A percentile compares a stretch with the other conserved stretches of the same genome.
These are phyloP conservation scores for Didymella exigua DNA, from an alignment of 2,329 filamentous ascomycete genomes.

Conservation along the genomic window DNA sequence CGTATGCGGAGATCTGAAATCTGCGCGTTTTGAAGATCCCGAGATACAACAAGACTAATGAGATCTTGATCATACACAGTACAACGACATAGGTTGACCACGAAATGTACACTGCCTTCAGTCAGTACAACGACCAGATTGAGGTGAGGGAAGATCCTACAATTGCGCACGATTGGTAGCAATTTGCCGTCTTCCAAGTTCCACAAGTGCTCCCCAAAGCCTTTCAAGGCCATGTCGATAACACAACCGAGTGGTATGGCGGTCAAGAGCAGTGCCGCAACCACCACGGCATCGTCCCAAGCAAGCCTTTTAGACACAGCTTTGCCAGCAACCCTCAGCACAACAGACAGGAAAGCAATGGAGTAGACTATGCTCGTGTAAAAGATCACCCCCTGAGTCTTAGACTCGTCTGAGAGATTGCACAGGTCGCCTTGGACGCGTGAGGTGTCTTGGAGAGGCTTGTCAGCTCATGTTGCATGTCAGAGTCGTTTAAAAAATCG, in stretches of 20 bases:
- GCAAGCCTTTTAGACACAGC: conserved; percentile 19
- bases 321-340: conserved; percentile 18
- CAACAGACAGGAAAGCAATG: conserved; percentile 22
- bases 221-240: conserved; percentile 25
- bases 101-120: conserved; percentile 14
- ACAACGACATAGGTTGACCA: conserved; percentile 29
- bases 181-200: conserved; percentile 25
- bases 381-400: conserved; percentile 18
- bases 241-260: conserved; percentile 22
- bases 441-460: conserved; percentile 10
- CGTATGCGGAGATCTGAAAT: conserved; percentile 24
- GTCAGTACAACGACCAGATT: neutral
- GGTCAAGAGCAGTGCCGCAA: conserved; percentile 12
- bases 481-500: neutral
- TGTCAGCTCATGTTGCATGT: neutral
- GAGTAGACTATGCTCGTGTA: conserved; percentile 22
- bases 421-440: conserved; percentile 30
- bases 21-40: conserved; percentile 32
- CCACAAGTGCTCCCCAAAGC: conserved; percentile 36
- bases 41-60: conserved; percentile 36
- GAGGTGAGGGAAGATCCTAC: neutral
- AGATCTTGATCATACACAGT: conserved; percentile 34
- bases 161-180: conserved; percentile 20
- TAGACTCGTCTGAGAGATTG: conserved; percentile 26
- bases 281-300: conserved; percentile 22